These are phyloP conservation scores for Pseudogymnoascus sp. DNA, from an alignment of 2,329 filamentous ascomycete genomes.

Conservation along the genomic window DNA sequence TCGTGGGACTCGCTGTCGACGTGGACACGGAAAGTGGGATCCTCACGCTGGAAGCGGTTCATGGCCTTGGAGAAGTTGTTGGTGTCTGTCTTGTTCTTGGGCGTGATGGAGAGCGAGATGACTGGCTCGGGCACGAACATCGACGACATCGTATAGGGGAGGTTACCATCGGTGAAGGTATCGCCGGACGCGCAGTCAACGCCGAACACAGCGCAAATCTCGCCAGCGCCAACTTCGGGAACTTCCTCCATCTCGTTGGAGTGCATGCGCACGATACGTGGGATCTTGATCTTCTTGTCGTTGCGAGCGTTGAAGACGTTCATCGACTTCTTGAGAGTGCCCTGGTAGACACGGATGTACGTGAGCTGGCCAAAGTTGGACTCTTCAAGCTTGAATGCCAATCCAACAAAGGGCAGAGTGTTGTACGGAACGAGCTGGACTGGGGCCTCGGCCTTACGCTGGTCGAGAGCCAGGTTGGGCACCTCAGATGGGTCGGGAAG, in stretches of 20 bases:
- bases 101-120: slow-evolving; percentile 95
- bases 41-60: slow-evolving; percentile 96
- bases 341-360: slow-evolving; percentile 97
- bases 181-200: slow-evolving; percentile 97
- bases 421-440: slow-evolving; percentile 92
- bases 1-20: slow-evolving; percentile 89
- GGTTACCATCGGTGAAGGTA: slow-evolving; percentile 88
- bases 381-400: slow-evolving; percentile 98
- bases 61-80: slow-evolving; percentile 98
- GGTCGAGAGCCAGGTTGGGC: slow-evolving; percentile 81
- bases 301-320: slow-evolving; percentile 90
- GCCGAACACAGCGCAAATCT: slow-evolving; percentile 97
- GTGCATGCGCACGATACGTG: slow-evolving; percentile 98
- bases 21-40: slow-evolving; percentile 92
- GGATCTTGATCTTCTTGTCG: slow-evolving; percentile 93
- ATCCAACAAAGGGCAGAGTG: slow-evolving; percentile 83
- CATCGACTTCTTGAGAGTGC: slow-evolving; percentile 75
- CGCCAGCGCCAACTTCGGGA: slow-evolving; percentile 81
- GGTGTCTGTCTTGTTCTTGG: slow-evolving; percentile 84
- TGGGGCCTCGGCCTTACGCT: slow-evolving; percentile 64
- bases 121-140: slow-evolving; percentile 98
- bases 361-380: slow-evolving; percentile 97
- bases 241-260: slow-evolving; percentile 99
- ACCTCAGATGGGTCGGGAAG: slow-evolving; percentile 87
- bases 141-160: slow-evolving; percentile 92